Percentiles rank a stretch among this genome's conserved stretches.
phyloP scores from a whole-genome alignment of 225 moss, liverwort and hornwort species.

The Sphagnum contortum region DNA sequence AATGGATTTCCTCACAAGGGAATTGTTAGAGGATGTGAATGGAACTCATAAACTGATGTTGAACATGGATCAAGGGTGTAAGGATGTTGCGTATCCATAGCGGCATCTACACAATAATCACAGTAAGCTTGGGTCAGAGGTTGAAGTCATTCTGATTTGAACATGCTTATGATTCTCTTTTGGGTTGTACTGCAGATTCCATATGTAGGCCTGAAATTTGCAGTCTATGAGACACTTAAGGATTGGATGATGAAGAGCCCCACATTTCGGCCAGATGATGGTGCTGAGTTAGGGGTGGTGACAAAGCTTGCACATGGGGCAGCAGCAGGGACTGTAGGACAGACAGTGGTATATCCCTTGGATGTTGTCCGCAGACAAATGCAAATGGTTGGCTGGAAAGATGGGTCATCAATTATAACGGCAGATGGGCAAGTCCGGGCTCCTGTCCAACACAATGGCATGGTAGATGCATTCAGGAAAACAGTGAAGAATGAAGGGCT shows the following conservation, averaged over 20 bases:
- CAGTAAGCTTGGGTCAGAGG: too few relatives aligned
- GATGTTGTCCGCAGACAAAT: constrained; percentile 89
- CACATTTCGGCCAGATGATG: constrained; percentile 52
- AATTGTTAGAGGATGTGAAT: too few relatives aligned
- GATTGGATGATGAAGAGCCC: constrained; percentile 88
- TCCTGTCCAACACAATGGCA: constrained; percentile 76
- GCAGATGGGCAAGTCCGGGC: constrained; percentile 74
- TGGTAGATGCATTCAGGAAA: constrained; percentile 90
- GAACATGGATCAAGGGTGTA: too few relatives aligned
- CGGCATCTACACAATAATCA: too few relatives aligned
- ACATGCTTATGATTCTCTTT: too few relatives aligned
- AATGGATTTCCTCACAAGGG: too few relatives aligned
- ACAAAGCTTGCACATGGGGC: constrained; percentile 94
- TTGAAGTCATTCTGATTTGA: too few relatives aligned
- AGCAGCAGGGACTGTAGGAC: constrained; percentile 92
- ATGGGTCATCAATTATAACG: constrained; percentile 73
- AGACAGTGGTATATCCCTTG: constrained; percentile 95
- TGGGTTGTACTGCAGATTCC: constrained; percentile 47
- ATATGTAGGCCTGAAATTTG: constrained; percentile 91
- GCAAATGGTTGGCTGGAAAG: constrained; percentile 99
- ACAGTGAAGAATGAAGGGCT: constrained; percentile 88
- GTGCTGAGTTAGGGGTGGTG: constrained; percentile 72
- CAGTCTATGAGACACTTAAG: constrained; percentile 89
- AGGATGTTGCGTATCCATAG: too few relatives aligned
- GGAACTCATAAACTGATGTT: too few relatives aligned